These are phyloP conservation scores for Colletotrichum musicola DNA, from an alignment of 2,329 filamentous ascomycete species.

Conservation along the genomic window DNA sequence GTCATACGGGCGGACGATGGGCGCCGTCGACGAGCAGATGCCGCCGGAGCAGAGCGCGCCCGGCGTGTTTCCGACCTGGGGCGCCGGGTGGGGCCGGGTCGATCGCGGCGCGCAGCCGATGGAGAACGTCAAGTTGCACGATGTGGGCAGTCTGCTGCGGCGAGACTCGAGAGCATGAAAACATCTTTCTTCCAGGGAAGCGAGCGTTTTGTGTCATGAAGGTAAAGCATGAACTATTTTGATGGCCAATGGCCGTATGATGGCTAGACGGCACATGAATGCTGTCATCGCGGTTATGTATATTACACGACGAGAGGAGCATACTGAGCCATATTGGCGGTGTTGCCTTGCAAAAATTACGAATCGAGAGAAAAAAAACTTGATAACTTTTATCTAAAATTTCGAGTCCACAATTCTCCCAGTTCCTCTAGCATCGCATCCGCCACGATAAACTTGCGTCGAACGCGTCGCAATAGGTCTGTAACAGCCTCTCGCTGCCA, in stretches of 20 bases:
- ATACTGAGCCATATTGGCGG: too few species aligned
- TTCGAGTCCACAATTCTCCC: too few species aligned
- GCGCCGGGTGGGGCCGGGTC: slow-evolving; percentile 47
- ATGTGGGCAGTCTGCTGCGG: slow-evolving; percentile 49
- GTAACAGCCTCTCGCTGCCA: too few species aligned
- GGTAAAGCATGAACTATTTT: background rate
- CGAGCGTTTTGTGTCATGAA: slow-evolving; percentile 18
- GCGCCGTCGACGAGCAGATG: slow-evolving; percentile 17
- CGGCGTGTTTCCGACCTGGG: slow-evolving; percentile 33
- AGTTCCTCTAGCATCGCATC: too few species aligned
- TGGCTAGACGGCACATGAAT: background rate
- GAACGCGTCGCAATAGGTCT: too few species aligned
- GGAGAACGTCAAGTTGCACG: slow-evolving; percentile 48
- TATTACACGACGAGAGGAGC: too few species aligned
- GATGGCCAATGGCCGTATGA: background rate
- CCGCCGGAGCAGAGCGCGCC: background rate
- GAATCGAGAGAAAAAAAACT: too few species aligned
- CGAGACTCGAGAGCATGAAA: slow-evolving; percentile 24
- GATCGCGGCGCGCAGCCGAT: slow-evolving; percentile 44
- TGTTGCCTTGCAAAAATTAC: too few species aligned
- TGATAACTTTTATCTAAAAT: too few species aligned
- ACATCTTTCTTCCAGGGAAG: slow-evolving; percentile 13
- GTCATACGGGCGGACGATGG: slow-evolving; percentile 39
- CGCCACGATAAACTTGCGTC: too few species aligned
- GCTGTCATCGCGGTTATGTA: background rate